Percentiles rank a stretch among this genome's conserved stretches.
These are phyloP conservation scores for Plasmodium fragile DNA, from an alignment of 169 alveolate genomes.

Conservation along the genomic window DNA sequence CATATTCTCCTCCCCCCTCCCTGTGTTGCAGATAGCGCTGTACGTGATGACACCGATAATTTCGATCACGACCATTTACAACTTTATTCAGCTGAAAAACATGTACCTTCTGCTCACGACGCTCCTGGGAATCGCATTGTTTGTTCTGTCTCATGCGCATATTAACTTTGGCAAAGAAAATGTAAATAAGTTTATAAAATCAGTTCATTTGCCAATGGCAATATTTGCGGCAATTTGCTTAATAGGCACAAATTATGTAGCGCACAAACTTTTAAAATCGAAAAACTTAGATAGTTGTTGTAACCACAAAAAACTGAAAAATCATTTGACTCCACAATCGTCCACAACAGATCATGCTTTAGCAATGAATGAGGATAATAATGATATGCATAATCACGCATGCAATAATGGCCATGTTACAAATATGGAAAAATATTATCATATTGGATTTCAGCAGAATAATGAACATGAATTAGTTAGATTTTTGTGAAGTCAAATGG, in stretches of 20 bases:
- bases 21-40: conserved; percentile 23
- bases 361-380: background rate
- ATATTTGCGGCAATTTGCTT: conserved; percentile 6
- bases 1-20: background rate
- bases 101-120: conserved; percentile 14
- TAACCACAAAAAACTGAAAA: background rate
- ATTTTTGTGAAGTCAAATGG: background rate
- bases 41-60: conserved; percentile 56
- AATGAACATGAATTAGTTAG: conserved; percentile 36
- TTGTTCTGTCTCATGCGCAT: conserved; percentile 52
- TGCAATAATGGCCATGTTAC: background rate
- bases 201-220: conserved; percentile 19
- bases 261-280: conserved; percentile 23
- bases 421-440: background rate
- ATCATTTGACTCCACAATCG: background rate
- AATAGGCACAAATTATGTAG: conserved; percentile 27
- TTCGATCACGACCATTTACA: conserved; percentile 20
- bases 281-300: conserved; percentile 57
- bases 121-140: conserved; percentile 26
- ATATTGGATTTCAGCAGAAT: conserved; percentile 6
- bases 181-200: background rate
- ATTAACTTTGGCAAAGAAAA: background rate
- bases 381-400: background rate
- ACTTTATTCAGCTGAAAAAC: conserved; percentile 36
- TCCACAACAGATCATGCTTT: background rate